Evolutionary conservation across 352 stramenopile genomes (phyloP).

Genomic region (Pythium aphanidermatum): DNA sequence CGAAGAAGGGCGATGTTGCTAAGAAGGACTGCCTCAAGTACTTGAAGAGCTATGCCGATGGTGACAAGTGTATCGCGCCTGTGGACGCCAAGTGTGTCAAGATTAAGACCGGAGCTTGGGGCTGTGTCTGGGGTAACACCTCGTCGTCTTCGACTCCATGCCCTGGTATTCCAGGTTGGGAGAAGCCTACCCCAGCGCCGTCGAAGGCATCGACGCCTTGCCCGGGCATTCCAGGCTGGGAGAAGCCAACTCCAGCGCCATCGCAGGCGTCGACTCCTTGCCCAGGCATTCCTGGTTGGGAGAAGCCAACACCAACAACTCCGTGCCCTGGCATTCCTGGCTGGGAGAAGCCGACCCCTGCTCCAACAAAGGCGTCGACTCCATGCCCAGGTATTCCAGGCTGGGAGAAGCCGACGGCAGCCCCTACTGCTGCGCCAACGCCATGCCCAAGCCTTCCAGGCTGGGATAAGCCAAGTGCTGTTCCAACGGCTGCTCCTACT

Average conservation of each 20-base stretch:
- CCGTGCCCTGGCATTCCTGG: slow-evolving; percentile 24
- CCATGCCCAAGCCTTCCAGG: slow-evolving; percentile 10
- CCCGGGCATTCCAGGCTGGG: slow-evolving; percentile 19
- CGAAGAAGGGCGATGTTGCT: slow-evolving; percentile 49
- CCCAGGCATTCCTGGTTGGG: slow-evolving; percentile 11
- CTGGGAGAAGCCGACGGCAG: slow-evolving; percentile 22
- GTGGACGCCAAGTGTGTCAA: slow-evolving; percentile 46
- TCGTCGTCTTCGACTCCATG: slow-evolving; percentile 18
- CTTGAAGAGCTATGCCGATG: slow-evolving; percentile 46
- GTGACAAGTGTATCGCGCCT: slow-evolving; percentile 41
- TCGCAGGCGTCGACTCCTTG: slow-evolving; percentile 9
- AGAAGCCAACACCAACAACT: slow-evolving; percentile 13
- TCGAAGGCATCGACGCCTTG: slow-evolving; percentile 14
- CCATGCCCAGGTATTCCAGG: slow-evolving; percentile 20
- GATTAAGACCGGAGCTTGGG: slow-evolving; percentile 68
- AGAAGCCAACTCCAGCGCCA: slow-evolving; percentile 12
- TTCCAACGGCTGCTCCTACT: not conserved
- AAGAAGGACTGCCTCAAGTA: slow-evolving; percentile 49
- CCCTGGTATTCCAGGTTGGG: slow-evolving; percentile 17
- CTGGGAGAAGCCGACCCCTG: slow-evolving; percentile 12
- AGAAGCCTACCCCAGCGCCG: slow-evolving; percentile 14
- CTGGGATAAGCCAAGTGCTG: slow-evolving; percentile 5
- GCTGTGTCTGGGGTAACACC: slow-evolving; percentile 39
- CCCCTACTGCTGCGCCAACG: slow-evolving; percentile 16
- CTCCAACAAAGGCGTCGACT: slow-evolving; percentile 10